These are phyloP conservation scores for Nidularia pulvinata DNA, from an alignment of 768 basidiomycete species.

Conservation along the genomic window DNA sequence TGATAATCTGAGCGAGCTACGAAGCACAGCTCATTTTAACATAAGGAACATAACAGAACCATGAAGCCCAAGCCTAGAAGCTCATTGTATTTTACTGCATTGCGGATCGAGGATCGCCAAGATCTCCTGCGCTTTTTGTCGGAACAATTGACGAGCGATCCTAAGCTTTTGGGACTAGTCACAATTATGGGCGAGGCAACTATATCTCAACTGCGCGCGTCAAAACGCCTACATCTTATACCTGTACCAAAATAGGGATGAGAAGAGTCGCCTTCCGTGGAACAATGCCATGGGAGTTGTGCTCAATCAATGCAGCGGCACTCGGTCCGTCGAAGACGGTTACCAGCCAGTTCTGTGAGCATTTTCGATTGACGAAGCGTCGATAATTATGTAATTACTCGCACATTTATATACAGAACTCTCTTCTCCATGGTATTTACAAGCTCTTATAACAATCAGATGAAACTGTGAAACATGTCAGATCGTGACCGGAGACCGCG, in stretches of 20 bases:
- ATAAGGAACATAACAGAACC: conserved; percentile 11
- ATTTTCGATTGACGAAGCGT: conserved; percentile 5
- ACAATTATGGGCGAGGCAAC: conserved; percentile 23
- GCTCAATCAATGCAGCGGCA: conserved; percentile 46
- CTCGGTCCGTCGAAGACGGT: conserved; percentile 37
- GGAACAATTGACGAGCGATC: conserved; percentile 30
- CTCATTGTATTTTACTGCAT: conserved; percentile 26
- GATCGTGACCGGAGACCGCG: no score
- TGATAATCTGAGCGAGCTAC: no score
- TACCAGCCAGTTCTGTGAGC: conserved; percentile 13
- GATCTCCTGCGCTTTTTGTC: conserved; percentile 45
- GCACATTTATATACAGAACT: no score
- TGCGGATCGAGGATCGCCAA: conserved; percentile 44
- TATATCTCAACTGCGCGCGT: conserved; percentile 39
- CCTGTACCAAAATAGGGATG: conserved; percentile 1
- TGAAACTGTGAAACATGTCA: no score
- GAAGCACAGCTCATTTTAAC: no score
- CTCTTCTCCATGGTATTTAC: no score
- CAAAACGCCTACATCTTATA: no score
- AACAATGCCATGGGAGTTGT: conserved; percentile 48
- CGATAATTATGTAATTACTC: no score
- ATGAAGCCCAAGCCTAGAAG: conserved; percentile 5
- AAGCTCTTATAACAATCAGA: no score
- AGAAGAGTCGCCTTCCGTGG: conserved; percentile 46
- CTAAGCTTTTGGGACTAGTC: conserved; percentile 16